Conservation (phyloP, 2,329 filamentous ascomycete species). For the Ilyonectria destructans region DNA sequence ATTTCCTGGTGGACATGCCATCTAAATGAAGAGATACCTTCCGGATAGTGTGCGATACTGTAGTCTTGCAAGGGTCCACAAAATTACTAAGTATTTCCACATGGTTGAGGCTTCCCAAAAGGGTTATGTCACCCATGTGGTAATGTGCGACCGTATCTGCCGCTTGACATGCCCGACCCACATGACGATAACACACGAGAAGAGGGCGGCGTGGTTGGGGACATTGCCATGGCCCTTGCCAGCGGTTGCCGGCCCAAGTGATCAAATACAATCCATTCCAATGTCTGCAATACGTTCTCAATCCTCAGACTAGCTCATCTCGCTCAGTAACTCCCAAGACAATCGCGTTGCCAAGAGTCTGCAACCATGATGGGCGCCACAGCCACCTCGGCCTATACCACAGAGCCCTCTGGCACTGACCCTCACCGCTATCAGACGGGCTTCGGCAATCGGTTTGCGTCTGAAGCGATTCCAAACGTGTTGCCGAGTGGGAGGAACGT, state of each 20-base stretch:
- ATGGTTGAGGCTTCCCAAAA: no score
- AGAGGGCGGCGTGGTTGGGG: not conserved
- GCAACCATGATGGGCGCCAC: slow-evolving; percentile 37
- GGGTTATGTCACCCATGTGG: no score
- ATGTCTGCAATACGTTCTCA: not conserved
- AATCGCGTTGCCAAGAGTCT: slow-evolving; percentile 2
- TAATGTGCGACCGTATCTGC: no score
- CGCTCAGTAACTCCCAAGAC: slow-evolving; percentile 31
- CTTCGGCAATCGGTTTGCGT: slow-evolving; percentile 68
- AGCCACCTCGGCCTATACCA: slow-evolving; percentile 41
- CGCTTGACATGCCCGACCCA: slow-evolving; percentile 5
- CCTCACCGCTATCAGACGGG: slow-evolving; percentile 71
- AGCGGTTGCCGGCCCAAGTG: slow-evolving; percentile 10
- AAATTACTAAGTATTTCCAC: no score
- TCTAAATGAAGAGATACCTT: no score
- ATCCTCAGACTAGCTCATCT: slow-evolving; percentile 2
- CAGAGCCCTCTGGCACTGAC: slow-evolving; percentile 50
- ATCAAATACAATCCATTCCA: slow-evolving; percentile 16
- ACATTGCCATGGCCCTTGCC: not conserved
- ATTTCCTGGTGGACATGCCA: no score
- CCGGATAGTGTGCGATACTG: no score
- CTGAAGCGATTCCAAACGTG: slow-evolving; percentile 63
- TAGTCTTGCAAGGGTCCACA: no score
- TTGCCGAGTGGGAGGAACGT: slow-evolving; percentile 63
- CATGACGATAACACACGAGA: not conserved